Evolutionary conservation across 116 monocot genomes (phyloP), one percentile per base, ranked within the genome.

Genomic region (Posidonia oceanica): DNA sequence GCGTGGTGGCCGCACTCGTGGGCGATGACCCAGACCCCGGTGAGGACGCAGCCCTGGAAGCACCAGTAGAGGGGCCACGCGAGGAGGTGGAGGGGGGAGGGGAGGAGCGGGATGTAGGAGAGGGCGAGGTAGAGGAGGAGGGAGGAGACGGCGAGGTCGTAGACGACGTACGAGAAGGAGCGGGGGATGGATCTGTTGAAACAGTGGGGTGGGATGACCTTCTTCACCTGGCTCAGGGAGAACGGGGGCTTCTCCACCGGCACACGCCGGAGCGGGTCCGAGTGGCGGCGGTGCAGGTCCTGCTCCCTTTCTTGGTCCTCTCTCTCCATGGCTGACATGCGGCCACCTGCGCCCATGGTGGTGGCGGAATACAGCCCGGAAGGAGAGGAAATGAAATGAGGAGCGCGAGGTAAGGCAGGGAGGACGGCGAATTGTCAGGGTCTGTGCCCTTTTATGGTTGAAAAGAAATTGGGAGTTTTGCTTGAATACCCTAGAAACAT

Each of bases 1-100:
- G 88, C 85, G 22, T 91, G 91, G 80, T 91, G 88, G 36, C 91
- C 85, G 70, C 91, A 91, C 69, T 88, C 91, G 72, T 91, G 91
- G 18, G 91, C 91, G 72, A 91, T 78, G 70, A 91, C 85, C 91
- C 91, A 91, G 11, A 85, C 74, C 23, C 87, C 87, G n/a, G 83
- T 89, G 41, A 79, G 56, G 23, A 89, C 75, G 75, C 89, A 86
- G 4, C 93, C 93, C 73, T 93, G 93, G 55, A 40, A 55, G 23
- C 52, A 54, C 91, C 88, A 91, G 79, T 91, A 91, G 20, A 83
- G 52, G 3, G 85, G 81, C 91, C 91, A 91, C 5, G 85, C 91
- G 2, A 74, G 59, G 55, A 71, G 59, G 21, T 53, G 68, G 52
- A 76, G 75, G 4, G 79, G 52, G 17, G 64, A 65, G 0, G 89